Conservation (phyloP, 106 monocot genomes). For the Hemerocallis citrina region DNA sequence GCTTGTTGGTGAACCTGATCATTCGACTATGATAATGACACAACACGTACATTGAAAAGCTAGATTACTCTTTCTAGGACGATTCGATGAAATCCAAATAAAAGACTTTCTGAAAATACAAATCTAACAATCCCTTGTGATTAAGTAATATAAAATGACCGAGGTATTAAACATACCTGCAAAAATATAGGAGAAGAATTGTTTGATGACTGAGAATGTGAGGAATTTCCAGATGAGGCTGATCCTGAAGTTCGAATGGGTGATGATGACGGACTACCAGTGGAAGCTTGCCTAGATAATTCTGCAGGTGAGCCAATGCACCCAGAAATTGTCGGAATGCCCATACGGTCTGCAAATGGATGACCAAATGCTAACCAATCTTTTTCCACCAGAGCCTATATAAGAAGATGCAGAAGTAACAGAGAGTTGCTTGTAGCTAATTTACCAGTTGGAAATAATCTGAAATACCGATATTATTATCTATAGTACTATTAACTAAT, state of each 20-base stretch:
- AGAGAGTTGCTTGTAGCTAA: neutral
- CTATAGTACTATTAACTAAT: too few species aligned
- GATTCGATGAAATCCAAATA: neutral
- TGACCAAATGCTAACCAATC: conserved; percentile 99
- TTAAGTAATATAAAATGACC: too few species aligned
- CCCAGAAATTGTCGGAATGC: conserved; percentile 61
- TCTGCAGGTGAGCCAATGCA: conserved; percentile 31
- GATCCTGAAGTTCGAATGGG: conserved; percentile 47
- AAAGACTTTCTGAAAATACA: neutral
- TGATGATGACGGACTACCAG: conserved; percentile 41
- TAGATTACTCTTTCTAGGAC: neutral
- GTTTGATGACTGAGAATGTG: conserved; percentile 62
- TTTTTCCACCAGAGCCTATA: conserved; percentile 90
- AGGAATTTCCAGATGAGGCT: conserved; percentile 31
- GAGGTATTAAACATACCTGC: conserved; percentile 77
- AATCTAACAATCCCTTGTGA: neutral
- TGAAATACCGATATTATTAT: too few species aligned
- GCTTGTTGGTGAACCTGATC: neutral
- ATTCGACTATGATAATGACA: neutral
- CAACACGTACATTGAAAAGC: neutral
- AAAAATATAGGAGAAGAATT: conserved; percentile 92
- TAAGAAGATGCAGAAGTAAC: neutral
- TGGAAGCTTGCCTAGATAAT: conserved; percentile 66
- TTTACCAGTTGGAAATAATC: too few species aligned
- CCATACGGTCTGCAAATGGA: conserved; percentile 96